Evolutionary conservation across 371 early-diverging fungal genomes (phyloP).

Genomic region (Mucor irregularis): DNA sequence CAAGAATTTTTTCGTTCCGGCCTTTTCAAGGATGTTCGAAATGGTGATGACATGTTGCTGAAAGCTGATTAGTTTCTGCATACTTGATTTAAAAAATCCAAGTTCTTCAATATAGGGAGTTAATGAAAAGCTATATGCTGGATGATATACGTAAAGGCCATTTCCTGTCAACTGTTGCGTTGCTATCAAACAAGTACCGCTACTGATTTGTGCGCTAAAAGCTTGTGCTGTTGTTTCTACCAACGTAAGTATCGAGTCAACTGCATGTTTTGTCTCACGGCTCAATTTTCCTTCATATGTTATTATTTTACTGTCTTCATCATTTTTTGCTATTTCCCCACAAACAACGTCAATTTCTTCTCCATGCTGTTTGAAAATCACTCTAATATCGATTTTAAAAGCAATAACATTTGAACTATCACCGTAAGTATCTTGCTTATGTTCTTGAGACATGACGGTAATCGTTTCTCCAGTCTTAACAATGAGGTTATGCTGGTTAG

Average conservation of each 20-base stretch:
- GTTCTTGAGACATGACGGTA: constrained; percentile 12
- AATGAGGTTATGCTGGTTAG: constrained; percentile 12
- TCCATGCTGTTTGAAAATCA: constrained; percentile 11
- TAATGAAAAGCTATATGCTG: constrained; percentile 18
- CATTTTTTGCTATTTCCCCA: constrained; percentile 19
- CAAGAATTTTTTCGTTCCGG: constrained; percentile 15
- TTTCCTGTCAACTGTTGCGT: constrained; percentile 18
- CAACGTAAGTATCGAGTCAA: constrained; percentile 12
- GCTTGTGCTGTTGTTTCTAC: constrained; percentile 21
- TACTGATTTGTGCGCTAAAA: constrained; percentile 19
- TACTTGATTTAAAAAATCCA: constrained; percentile 17
- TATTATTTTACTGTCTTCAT: constrained; percentile 9
- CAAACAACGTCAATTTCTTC: constrained; percentile 12
- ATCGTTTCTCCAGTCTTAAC: constrained; percentile 13
- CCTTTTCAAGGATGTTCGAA: constrained; percentile 20
- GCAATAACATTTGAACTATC: constrained; percentile 4
- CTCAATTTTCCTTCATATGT: constrained; percentile 12
- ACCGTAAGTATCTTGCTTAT: not conserved
- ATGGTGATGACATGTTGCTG: constrained; percentile 23
- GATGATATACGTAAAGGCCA: constrained; percentile 20
- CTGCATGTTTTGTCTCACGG: constrained; percentile 17
- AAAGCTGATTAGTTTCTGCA: constrained; percentile 18
- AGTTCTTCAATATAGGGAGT: constrained; percentile 19
- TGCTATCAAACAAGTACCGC: constrained; percentile 17
- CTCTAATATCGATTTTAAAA: constrained; percentile 14